phyloP scores from a whole-genome alignment of 768 basidiomycete species.

The Heimioporus sp. region DNA sequence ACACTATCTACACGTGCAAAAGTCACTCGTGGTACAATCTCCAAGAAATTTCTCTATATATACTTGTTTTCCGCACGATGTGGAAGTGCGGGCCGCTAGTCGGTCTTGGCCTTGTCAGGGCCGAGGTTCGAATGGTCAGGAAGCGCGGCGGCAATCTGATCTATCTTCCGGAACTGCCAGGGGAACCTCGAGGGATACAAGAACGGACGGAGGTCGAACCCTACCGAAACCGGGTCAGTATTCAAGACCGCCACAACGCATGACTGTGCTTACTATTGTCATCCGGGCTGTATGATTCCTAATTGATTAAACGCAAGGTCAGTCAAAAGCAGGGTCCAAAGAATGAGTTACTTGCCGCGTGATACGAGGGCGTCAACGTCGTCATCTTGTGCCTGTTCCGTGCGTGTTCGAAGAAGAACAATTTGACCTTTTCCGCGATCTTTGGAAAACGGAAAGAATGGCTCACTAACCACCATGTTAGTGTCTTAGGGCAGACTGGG shows the following conservation, averaged over 20 bases:
- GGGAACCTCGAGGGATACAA: slow-evolving; percentile 93
- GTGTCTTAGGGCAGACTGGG: background rate
- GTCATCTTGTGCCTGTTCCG: slow-evolving; percentile 99
- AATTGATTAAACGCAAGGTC: background rate
- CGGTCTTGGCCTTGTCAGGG: slow-evolving; percentile 46
- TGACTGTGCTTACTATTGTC: slow-evolving; percentile 74
- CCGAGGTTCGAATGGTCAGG: slow-evolving; percentile 61
- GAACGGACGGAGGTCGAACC: slow-evolving; percentile 95
- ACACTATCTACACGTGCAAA: background rate
- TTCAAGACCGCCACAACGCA: no score
- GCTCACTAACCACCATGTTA: no score
- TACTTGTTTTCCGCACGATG: background rate
- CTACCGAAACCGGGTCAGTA: slow-evolving; percentile 37
- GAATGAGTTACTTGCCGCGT: slow-evolving; percentile 61
- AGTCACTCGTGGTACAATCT: slow-evolving; percentile 7
- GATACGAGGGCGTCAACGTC: slow-evolving; percentile 89
- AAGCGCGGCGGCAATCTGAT: slow-evolving; percentile 72
- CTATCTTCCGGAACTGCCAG: slow-evolving; percentile 97
- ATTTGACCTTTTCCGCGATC: slow-evolving; percentile 97
- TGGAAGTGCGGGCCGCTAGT: slow-evolving; percentile 29
- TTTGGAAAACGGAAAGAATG: background rate
- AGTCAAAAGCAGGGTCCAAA: background rate
- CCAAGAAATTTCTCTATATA: background rate
- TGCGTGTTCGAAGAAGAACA: slow-evolving; percentile 96
- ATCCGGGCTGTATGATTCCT: slow-evolving; percentile 97